A percentile compares a stretch with the other conserved stretches of the same genome.
Conservation (phyloP, 2,329 filamentous ascomycete species). For the Diaporthe velutina region DNA sequence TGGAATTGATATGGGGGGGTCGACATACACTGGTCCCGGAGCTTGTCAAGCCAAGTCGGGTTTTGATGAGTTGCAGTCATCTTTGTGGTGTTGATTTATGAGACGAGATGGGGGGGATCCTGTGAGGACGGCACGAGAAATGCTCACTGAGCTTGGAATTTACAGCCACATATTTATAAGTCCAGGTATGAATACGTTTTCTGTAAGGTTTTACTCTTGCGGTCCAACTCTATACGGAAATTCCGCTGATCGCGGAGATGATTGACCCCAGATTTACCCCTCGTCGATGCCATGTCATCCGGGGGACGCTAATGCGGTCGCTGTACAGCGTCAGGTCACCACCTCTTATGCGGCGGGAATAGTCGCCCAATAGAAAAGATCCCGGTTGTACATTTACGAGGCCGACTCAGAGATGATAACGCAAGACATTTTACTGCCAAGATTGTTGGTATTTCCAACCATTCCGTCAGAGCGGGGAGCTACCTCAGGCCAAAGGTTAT, state of each 20-base stretch:
- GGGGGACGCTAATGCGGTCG: neutral
- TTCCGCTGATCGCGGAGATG: neutral
- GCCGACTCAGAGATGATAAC: neutral
- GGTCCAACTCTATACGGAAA: neutral
- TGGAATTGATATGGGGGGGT: neutral
- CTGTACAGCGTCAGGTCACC: neutral
- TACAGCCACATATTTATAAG: neutral
- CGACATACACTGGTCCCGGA: neutral
- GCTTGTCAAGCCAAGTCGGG: neutral
- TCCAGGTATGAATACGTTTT: too few relatives aligned
- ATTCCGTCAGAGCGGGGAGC: neutral
- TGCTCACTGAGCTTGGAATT: neutral
- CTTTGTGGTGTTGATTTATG: neutral
- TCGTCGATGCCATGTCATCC: neutral
- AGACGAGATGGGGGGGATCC: neutral
- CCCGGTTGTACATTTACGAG: neutral
- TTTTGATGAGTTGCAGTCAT: neutral
- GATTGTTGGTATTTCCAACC: neutral
- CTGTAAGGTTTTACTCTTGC: too few relatives aligned
- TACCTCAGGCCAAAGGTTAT: neutral
- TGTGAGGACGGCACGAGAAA: neutral
- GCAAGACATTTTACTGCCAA: neutral
- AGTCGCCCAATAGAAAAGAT: neutral
- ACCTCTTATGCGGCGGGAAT: neutral
- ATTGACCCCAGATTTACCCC: neutral